These are phyloP conservation scores for Wickerhamomyces sydowiorum DNA, from an alignment of 805 yeast genomes.

Conservation along the genomic window DNA sequence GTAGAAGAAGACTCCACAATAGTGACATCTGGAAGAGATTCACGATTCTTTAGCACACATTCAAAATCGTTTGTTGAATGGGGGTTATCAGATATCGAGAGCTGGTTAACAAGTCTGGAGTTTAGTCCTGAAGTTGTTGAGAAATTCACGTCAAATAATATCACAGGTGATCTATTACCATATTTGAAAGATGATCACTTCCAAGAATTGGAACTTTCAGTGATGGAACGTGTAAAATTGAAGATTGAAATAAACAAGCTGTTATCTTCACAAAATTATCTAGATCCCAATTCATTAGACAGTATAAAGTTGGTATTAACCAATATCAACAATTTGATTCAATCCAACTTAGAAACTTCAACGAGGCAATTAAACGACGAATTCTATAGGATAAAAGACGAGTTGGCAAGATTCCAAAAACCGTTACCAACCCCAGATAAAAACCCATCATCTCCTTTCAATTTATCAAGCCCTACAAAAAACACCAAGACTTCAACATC, in stretches of 20 bases:
- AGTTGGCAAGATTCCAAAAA: slow-evolving; percentile 5
- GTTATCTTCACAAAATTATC: slow-evolving; percentile 17
- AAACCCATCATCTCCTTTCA: slow-evolving; percentile 22
- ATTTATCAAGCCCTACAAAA: slow-evolving; percentile 24
- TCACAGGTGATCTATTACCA: slow-evolving; percentile 69
- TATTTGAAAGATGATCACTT: slow-evolving; percentile 66
- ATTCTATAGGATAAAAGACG: slow-evolving; percentile 12
- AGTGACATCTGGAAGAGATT: not conserved
- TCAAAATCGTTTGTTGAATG: slow-evolving; percentile 9
- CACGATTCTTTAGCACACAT: not conserved
- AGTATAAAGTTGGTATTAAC: slow-evolving; percentile 7
- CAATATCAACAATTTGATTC: slow-evolving; percentile 11
- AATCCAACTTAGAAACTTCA: slow-evolving; percentile 6
- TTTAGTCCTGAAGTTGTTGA: slow-evolving; percentile 13
- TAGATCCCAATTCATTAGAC: slow-evolving; percentile 8
- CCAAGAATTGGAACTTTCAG: slow-evolving; percentile 59
- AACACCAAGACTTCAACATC: not conserved
- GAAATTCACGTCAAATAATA: slow-evolving; percentile 48
- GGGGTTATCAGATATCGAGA: slow-evolving; percentile 19
- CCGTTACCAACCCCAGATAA: slow-evolving; percentile 21
- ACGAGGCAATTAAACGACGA: slow-evolving; percentile 10
- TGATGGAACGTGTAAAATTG: slow-evolving; percentile 53
- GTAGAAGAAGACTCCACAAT: not conserved
- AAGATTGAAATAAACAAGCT: slow-evolving; percentile 56
- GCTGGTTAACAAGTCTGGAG: slow-evolving; percentile 15